Evolutionary conservation across 2,329 filamentous ascomycete genomes (phyloP).

Genomic region (Nakataea oryzae): DNA sequence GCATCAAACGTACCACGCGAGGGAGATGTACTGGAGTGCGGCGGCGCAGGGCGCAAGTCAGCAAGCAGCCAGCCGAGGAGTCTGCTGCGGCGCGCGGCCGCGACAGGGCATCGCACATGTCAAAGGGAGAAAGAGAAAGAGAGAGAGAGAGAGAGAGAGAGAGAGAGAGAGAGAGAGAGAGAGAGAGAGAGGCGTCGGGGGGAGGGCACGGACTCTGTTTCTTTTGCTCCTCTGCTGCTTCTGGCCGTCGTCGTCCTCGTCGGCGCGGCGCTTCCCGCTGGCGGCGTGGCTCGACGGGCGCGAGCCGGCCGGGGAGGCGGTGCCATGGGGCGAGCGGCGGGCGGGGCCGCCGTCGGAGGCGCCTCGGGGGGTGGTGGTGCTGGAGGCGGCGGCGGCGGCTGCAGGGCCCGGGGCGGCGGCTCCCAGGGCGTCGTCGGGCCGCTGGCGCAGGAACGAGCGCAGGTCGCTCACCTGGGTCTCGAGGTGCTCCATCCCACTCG

Average conservation of each 20-base stretch:
- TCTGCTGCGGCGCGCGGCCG: background rate
- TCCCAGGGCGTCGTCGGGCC: conserved; percentile 9
- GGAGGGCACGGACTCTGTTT: conserved; percentile 43
- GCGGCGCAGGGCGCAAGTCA: background rate
- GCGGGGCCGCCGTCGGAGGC: conserved; percentile 5
- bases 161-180: no score
- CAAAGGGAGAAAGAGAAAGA: no score
- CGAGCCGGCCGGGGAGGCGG: background rate
- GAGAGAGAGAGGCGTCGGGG: no score
- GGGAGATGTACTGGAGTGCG: conserved; percentile 42
- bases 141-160: no score
- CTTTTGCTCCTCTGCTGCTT: conserved; percentile 50
- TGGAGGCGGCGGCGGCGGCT: conserved; percentile 11
- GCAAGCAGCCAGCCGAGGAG: conserved; percentile 1
- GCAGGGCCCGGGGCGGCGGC: conserved; percentile 8
- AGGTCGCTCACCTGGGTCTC: conserved; percentile 43
- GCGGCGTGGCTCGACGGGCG: background rate
- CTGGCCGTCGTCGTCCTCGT: conserved; percentile 26
- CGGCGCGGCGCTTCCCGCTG: conserved; percentile 22
- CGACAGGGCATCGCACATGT: no score
- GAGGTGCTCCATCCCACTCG: conserved; percentile 37
- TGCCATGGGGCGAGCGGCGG: background rate
- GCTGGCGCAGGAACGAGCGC: conserved; percentile 20
- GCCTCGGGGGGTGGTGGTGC: conserved; percentile 8
- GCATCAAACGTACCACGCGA: conserved; percentile 40